Conservation (phyloP, 495 filamentous ascomycete species). For the Friedmanniomyces simplex region DNA sequence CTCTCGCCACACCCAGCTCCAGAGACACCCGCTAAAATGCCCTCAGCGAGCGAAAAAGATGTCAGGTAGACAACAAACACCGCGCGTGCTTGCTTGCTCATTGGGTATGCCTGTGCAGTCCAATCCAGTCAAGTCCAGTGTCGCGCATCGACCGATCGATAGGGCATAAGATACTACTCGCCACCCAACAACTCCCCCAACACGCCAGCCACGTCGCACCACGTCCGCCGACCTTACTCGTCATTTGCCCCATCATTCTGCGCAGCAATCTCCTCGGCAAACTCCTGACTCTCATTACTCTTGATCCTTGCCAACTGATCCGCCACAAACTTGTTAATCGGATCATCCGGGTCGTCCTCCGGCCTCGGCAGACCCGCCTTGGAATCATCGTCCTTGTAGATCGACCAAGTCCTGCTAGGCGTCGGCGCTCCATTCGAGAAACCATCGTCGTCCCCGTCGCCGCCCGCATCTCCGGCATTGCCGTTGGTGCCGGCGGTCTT, state of each 20-base stretch:
- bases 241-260: constrained; percentile 23
- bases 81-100: too few species aligned
- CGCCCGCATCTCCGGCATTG: constrained; percentile 29
- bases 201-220: too few species aligned
- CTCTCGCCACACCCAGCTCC: too few species aligned
- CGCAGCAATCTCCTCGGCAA: constrained; percentile 29
- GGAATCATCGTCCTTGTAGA: constrained; percentile 14
- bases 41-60: too few species aligned
- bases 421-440: constrained; percentile 5
- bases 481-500: constrained; percentile 39
- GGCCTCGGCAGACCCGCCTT: constrained; percentile 23
- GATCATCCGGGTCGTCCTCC: constrained; percentile 29
- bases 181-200: too few species aligned
- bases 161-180: too few species aligned
- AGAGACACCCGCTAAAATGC: too few species aligned
- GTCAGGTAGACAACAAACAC: too few species aligned
- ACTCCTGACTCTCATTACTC: constrained; percentile 20
- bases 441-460: constrained; percentile 15
- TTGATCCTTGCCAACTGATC: constrained; percentile 30
- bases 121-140: too few species aligned
- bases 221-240: background rate
- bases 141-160: too few species aligned
- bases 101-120: too few species aligned
- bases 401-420: constrained; percentile 16
- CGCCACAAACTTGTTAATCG: constrained; percentile 30